Percentiles rank a stretch among this genome's conserved stretches.
These are phyloP conservation scores for Yamadazyma paraphyllophila DNA, from an alignment of 805 yeast species.

Conservation along the genomic window DNA sequence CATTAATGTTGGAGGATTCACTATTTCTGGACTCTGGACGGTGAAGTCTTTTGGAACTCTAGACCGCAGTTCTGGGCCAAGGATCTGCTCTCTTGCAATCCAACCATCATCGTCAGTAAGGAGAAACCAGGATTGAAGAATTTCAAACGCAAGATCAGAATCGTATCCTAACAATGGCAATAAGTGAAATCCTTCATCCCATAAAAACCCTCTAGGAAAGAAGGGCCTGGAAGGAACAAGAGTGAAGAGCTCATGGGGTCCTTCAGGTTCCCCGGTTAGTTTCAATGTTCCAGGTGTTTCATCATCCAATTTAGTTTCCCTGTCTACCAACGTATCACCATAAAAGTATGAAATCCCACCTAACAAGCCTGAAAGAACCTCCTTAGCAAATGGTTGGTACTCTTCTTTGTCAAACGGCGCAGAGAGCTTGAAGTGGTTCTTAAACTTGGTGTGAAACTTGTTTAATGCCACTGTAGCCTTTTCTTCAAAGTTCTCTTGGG, in stretches of 20 bases:
- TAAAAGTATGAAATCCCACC: slow-evolving; percentile 90
- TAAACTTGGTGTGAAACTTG: slow-evolving; percentile 54
- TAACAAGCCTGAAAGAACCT: slow-evolving; percentile 73
- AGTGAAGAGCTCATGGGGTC: slow-evolving; percentile 74
- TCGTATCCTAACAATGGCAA: slow-evolving; percentile 81
- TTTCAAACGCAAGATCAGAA: slow-evolving; percentile 74
- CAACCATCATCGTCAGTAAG: slow-evolving; percentile 89
- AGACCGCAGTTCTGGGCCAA: slow-evolving; percentile 87
- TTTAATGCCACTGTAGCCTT: slow-evolving; percentile 31
- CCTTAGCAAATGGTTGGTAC: slow-evolving; percentile 64
- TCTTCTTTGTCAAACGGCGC: slow-evolving; percentile 50
- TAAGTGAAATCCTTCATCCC: slow-evolving; percentile 98
- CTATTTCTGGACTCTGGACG: slow-evolving; percentile 83
- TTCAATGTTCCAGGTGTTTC: slow-evolving; percentile 51
- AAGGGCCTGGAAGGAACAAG: slow-evolving; percentile 90
- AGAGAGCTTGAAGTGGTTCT: slow-evolving; percentile 45
- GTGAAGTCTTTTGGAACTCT: slow-evolving; percentile 83
- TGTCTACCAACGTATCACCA: slow-evolving; percentile 81
- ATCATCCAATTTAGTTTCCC: slow-evolving; percentile 65
- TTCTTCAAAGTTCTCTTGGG: slow-evolving; percentile 31
- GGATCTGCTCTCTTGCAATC: slow-evolving; percentile 93
- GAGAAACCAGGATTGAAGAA: slow-evolving; percentile 82
- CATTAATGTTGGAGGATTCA: slow-evolving; percentile 94
- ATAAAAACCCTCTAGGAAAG: slow-evolving; percentile 94
- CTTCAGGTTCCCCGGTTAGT: slow-evolving; percentile 60